Percentiles rank a stretch among this genome's conserved stretches.
These are phyloP conservation scores for Pneumocystis jirovecii DNA, from an alignment of 1,139 yeast species.

Conservation along the genomic window DNA sequence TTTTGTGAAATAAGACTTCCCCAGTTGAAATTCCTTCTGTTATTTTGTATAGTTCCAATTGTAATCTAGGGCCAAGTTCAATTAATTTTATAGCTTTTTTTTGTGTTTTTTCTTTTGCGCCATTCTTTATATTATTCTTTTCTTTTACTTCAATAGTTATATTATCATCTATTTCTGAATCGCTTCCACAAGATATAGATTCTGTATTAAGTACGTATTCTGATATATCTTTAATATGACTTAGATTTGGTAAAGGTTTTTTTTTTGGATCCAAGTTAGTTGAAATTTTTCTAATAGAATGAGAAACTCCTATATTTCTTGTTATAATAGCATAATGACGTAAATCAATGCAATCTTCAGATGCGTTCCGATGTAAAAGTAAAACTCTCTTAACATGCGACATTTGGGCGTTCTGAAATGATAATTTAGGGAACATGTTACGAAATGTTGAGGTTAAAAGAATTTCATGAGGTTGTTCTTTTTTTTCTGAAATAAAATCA, in stretches of 20 bases:
- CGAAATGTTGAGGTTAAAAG: constrained; percentile 81
- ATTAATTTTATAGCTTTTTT: constrained; percentile 85
- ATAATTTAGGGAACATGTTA: constrained; percentile 88
- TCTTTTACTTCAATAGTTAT: constrained; percentile 68
- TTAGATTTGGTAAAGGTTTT: constrained; percentile 61
- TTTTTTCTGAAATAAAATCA: constrained; percentile 16
- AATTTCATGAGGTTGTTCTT: constrained; percentile 36
- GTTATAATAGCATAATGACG: constrained; percentile 88
- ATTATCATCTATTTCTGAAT: constrained; percentile 79
- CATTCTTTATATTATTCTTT: constrained; percentile 46
- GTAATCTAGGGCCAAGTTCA: constrained; percentile 86
- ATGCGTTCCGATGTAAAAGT: constrained; percentile 44
- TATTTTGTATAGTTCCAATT: constrained; percentile 61
- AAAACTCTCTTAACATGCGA: constrained; percentile 68
- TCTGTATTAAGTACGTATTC: constrained; percentile 73
- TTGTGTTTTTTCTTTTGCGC: constrained; percentile 48
- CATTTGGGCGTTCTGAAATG: constrained; percentile 63
- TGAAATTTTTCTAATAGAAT: constrained; percentile 63
- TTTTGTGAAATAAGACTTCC: constrained; percentile 68
- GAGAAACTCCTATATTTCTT: constrained; percentile 68
- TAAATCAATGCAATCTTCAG: constrained; percentile 53
- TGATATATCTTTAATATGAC: constrained; percentile 55
- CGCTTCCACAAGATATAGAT: constrained; percentile 68
- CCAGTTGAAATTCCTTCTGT: constrained; percentile 87
- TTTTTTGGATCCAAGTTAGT: constrained; percentile 25